phyloP scores from a whole-genome alignment of 2,329 filamentous ascomycete genomes.

The Aureobasidium pullulans region DNA sequence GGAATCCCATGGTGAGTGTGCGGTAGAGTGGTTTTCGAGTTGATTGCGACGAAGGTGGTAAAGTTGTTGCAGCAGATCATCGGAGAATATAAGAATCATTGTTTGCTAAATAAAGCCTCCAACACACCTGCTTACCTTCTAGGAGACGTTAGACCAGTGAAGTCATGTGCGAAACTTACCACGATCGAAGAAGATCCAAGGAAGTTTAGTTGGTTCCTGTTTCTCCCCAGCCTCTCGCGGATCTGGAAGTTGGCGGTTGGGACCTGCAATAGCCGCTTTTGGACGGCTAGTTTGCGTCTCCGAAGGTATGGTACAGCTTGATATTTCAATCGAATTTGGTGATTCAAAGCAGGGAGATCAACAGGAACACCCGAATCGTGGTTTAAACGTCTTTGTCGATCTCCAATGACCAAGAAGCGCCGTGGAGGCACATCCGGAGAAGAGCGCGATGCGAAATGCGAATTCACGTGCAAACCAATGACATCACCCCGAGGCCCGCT shows the following conservation, averaged over 20 bases:
- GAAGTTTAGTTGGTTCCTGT: neutral
- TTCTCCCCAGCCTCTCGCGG: neutral
- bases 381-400: neutral
- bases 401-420: neutral
- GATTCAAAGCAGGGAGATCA: neutral
- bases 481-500: neutral
- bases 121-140: neutral
- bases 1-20: neutral
- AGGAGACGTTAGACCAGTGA: slow-evolving; percentile 2
- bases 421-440: neutral
- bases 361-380: neutral
- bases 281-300: neutral
- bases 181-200: neutral
- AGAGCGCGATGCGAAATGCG: neutral
- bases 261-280: neutral
- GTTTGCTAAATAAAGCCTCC: neutral
- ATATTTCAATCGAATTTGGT: neutral
- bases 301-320: neutral
- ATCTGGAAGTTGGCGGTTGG: neutral
- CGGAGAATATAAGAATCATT: neutral
- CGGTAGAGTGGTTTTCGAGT: neutral
- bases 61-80: neutral
- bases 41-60: neutral
- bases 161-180: slow-evolving; percentile 3
- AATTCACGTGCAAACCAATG: neutral